Evolutionary conservation across 345 rosid genomes (phyloP).

Genomic region (Hypericum androsaemum): DNA sequence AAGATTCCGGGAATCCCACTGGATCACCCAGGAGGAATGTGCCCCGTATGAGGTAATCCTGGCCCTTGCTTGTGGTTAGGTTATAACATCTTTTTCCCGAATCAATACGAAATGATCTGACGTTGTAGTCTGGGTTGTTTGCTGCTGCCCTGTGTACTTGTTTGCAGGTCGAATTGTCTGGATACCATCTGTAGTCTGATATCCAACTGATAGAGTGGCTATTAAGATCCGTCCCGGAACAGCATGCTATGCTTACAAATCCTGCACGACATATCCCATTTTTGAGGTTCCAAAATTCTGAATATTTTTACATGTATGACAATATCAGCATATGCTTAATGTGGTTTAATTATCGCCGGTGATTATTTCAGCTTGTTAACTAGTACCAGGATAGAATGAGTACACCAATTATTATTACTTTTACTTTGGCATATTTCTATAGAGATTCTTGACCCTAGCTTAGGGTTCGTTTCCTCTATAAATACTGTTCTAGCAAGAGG

Average conservation of each 20-base stretch:
- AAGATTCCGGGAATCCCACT: slow-evolving; percentile 5
- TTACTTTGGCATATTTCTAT: no score
- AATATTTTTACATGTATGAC: background rate
- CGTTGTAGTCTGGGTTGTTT: slow-evolving; percentile 17
- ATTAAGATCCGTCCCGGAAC: slow-evolving; percentile 25
- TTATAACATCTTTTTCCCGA: slow-evolving; percentile 46
- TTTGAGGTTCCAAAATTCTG: background rate
- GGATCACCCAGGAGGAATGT: slow-evolving; percentile 23
- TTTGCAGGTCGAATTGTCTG: slow-evolving; percentile 20
- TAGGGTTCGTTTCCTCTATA: no score
- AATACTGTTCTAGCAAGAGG: no score
- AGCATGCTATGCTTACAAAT: slow-evolving; percentile 47
- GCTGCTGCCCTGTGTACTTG: slow-evolving; percentile 12
- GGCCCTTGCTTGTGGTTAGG: slow-evolving; percentile 23
- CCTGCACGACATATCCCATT: slow-evolving; percentile 25
- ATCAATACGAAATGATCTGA: slow-evolving; percentile 24
- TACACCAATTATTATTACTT: no score
- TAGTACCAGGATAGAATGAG: no score
- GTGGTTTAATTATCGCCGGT: no score
- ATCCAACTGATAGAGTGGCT: slow-evolving; percentile 20
- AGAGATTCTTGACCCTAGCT: no score
- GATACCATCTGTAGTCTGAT: slow-evolving; percentile 35
- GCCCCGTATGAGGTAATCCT: slow-evolving; percentile 39
- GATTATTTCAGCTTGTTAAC: no score
- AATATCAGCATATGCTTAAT: no score